These are phyloP conservation scores for Medicago lupulina DNA, from an alignment of 306 rosid genomes.

Conservation along the genomic window DNA sequence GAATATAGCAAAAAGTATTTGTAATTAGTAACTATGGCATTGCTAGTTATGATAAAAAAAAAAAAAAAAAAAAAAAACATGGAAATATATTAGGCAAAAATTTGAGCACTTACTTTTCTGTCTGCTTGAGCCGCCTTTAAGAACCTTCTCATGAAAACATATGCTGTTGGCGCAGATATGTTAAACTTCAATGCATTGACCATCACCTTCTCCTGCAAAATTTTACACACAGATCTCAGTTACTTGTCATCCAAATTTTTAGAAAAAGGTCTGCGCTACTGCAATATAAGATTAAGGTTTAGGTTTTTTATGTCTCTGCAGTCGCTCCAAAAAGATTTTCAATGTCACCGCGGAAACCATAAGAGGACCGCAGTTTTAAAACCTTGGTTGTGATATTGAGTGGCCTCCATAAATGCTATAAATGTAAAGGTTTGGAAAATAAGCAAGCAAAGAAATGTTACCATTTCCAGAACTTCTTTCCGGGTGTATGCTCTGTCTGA, in stretches of 20 bases:
- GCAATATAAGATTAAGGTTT: neutral
- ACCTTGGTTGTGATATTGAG: neutral
- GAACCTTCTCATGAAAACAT: constrained; percentile 82
- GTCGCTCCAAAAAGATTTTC: neutral
- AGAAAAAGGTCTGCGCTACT: neutral
- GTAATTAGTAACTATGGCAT: constrained; percentile 15
- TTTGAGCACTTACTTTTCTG: constrained; percentile 57
- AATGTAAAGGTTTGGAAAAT: constrained; percentile 2
- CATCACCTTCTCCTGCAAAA: constrained; percentile 80
- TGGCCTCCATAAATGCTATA: neutral
- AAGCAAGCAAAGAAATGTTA: constrained; percentile 38
- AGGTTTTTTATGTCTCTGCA: neutral
- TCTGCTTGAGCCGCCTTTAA: constrained; percentile 94
- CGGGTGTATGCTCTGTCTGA: constrained; percentile 89
- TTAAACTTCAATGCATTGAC: constrained; percentile 82
- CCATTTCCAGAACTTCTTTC: constrained; percentile 89
- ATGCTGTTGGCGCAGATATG: constrained; percentile 92
- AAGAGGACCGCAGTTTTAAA: neutral
- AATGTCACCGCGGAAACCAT: neutral
- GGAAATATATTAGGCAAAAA: neutral
- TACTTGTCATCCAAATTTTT: neutral
- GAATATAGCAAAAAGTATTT: neutral
- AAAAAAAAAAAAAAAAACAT: neutral
- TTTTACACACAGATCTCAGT: constrained; percentile 22
- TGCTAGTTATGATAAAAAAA: neutral